Evolutionary conservation across 768 basidiomycete species (phyloP).

Genomic region (Kwoniella heveanensis): DNA sequence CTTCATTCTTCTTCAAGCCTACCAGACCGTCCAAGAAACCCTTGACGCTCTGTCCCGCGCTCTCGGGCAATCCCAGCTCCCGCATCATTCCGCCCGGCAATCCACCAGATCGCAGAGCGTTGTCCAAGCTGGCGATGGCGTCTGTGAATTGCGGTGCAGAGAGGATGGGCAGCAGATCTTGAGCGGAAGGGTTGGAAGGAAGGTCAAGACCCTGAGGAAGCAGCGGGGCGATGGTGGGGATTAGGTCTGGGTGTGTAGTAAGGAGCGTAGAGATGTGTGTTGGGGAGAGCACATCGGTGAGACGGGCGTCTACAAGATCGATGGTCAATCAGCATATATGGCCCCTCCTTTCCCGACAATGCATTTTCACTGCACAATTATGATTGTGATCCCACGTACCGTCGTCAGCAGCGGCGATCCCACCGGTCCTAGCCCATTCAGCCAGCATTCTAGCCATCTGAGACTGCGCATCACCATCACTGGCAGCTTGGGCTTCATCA

Average conservation of each 20-base stretch:
- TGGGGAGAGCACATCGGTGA: slow-evolving; percentile 51
- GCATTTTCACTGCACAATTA: no score
- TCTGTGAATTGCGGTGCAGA: slow-evolving; percentile 80
- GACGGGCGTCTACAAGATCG: slow-evolving; percentile 33
- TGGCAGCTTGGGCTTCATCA: slow-evolving; percentile 10
- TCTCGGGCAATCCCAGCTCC: slow-evolving; percentile 77
- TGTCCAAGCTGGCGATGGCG: slow-evolving; percentile 77
- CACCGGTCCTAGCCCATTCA: slow-evolving; percentile 40
- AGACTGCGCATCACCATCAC: slow-evolving; percentile 19
- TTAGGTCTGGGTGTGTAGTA: slow-evolving; percentile 63
- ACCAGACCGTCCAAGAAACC: slow-evolving; percentile 79
- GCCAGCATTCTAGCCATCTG: slow-evolving; percentile 44
- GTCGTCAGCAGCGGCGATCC: slow-evolving; percentile 26
- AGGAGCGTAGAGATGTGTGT: slow-evolving; percentile 62
- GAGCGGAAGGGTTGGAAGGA: slow-evolving; percentile 63
- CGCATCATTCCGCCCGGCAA: slow-evolving; percentile 73
- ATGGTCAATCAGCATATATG: not conserved
- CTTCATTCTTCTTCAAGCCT: slow-evolving; percentile 65
- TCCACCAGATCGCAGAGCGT: slow-evolving; percentile 75
- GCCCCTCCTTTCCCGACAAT: no score
- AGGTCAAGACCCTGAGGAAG: slow-evolving; percentile 76
- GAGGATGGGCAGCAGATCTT: slow-evolving; percentile 73
- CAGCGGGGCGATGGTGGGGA: slow-evolving; percentile 73
- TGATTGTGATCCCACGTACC: slow-evolving; percentile 13
- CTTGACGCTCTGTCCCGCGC: slow-evolving; percentile 74